Evolutionary conservation across 2,329 filamentous ascomycete genomes (phyloP), one percentile per base, ranked within the genome.

Genomic region (Monilinia fructicola): DNA sequence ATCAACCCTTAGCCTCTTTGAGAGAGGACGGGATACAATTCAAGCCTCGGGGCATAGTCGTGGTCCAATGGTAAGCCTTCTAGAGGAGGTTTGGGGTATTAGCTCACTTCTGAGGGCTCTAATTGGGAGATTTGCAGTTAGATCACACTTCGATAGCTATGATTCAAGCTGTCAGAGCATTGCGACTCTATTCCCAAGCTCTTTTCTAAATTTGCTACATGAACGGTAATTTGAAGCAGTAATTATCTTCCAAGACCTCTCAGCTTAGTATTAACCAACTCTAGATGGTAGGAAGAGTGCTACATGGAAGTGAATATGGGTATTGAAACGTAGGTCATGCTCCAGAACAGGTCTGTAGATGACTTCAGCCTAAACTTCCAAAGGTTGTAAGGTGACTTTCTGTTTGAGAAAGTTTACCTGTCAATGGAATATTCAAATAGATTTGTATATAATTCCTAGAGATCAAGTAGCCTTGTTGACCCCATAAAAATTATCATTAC

Each of bases 381-480:
- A n/a, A 21, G 28, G 7, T 0, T 18, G 4, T 21, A 50, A 61
- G n/a, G 14, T 61, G 58, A 50, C 44, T 61, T 50, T 18, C 7
- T 21, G 2, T 10, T 16, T 40, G 44, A 12, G 14, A 3, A 6
- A 14, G 21, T 5, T 26, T 2, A 40, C n/a, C 21, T 61, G 4
- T 6, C 9, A 16, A 40, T 11, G 14, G 16, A 14, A 26, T 60
- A 7, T 50, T 40, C 11, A 21, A 11, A 1, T 3, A n/a, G 12
- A 4, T 21, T 26, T 4, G 2, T 23, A 12, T 12, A 0, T 26
- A 38, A 4, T 11, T 5, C 6, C 4, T 16, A 3, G 14, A 14
- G 12, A 6, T 31, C 1, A 5, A 3, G 2, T 0, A 21, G 26
- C 1, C 2, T 3, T 2, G 38, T 26, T 50, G 2, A 1, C 12